Base-by-base conservation (phyloP, 2,329 filamentous ascomycete species). In the Pyricularia sp. region DNA sequence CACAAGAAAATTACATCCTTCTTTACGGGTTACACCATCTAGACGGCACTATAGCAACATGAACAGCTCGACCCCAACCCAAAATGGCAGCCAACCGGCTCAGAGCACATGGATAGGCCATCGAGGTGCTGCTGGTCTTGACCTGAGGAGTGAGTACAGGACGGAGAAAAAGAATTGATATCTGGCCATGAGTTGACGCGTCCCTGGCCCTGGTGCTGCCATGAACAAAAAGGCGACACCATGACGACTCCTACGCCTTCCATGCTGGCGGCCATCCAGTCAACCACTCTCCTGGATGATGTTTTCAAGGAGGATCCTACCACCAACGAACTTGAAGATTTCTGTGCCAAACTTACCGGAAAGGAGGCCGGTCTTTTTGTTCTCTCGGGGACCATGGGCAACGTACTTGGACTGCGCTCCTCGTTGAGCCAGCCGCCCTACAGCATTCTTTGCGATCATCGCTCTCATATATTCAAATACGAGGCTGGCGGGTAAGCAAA, bases 341-440 rank as follows among this genome's bases (percentile, higher is more conserved):
- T 91, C 77, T 84, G 96, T 64, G 92, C 93, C 23, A 76, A 84
- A 36, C 84, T 96, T 3, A 87, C 92, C 0, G 88, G 88, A 73
- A 93, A 96, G 73, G 90, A 93, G 74, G 88, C 88, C 9, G 91
- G 87, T 0, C 83, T 97, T 4, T 89, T 97, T 68, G 92, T 97
- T 69, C 84, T 96, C 70, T 95, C 92, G 0, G 94, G 94, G 3
- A 97, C 94, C 4, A 97, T 97, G 93, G 93, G 93, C 59, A 97
- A 97, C 79, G 93, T 97, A 77, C 83, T 97, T 23, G 90, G 91
- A 0, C 84, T 97, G 61, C 88, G 94, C 58, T 85, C 91, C 1
- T 90, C 95, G 70, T 84, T 97, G 17, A 85, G 83, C 0, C 90
- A 92, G 70, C 93, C 94, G 17, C 94, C 94, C 0, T 88, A 97